These are phyloP conservation scores for Lipomyces yamanashiensis DNA, from an alignment of 805 yeast species.

Conservation along the genomic window DNA sequence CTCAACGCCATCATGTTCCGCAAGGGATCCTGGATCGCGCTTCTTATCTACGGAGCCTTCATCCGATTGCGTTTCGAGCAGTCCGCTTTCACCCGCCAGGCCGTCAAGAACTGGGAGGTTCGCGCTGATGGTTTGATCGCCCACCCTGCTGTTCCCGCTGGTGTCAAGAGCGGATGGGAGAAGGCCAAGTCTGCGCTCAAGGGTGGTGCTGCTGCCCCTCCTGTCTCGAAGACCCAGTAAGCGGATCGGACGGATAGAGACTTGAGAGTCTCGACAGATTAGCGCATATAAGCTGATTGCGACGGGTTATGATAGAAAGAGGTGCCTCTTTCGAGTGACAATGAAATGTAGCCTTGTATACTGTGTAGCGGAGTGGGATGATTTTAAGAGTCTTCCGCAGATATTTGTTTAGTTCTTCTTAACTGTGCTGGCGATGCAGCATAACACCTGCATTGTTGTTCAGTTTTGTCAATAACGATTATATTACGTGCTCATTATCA, in stretches of 20 bases:
- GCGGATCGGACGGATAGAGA: background rate
- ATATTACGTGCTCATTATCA: no score
- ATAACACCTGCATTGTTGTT: no score
- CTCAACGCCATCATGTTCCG: constrained; percentile 62
- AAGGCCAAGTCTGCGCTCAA: constrained; percentile 47
- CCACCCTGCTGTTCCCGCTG: constrained; percentile 58
- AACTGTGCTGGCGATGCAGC: no score
- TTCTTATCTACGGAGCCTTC: constrained; percentile 60
- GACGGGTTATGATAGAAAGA: no score
- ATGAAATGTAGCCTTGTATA: no score
- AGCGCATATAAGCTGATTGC: no score
- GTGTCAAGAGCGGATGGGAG: constrained; percentile 56
- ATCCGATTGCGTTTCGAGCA: constrained; percentile 78
- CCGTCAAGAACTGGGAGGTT: constrained; percentile 71
- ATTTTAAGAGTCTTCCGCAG: no score
- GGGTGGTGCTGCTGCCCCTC: constrained; percentile 25
- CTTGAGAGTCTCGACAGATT: background rate
- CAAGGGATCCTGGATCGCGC: constrained; percentile 60
- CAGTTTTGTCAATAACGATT: no score
- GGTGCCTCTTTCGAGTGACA: no score
- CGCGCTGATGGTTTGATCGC: constrained; percentile 63
- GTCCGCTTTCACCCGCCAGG: constrained; percentile 71
- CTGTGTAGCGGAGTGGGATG: no score
- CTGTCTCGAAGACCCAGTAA: constrained; percentile 33
- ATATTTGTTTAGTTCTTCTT: no score